Evolutionary conservation across 2,329 filamentous ascomycete genomes (phyloP), one percentile per base, ranked within the genome.

Genomic region (Scleromitrula shiraiana): DNA sequence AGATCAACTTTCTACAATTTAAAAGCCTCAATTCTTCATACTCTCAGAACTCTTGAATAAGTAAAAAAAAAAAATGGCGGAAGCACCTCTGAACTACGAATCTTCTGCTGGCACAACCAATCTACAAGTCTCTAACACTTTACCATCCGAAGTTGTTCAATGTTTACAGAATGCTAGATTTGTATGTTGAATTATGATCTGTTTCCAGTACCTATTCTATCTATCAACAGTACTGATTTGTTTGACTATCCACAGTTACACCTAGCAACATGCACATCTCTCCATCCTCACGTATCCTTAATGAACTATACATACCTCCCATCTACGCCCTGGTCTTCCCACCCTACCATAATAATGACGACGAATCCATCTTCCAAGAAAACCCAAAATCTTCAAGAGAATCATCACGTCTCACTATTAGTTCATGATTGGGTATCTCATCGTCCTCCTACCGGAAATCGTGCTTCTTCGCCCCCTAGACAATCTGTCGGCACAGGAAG

Each of bases 241-340:
- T 27, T 10, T 14, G 10, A 15, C 9, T 4, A 10, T 3, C 8
- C 4, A 17, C 46, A 95, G 89, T 88, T 98, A 57, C 93, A 98
- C 68, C 84, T 98, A 45, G 90, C 93, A 59, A 98, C 93, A 49
- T 94, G 86, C 67, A 81, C 81, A 59, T 76, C 85, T 57, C 85
- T 93, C 62, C 74, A 82, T 54, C 93, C 93, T 8, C 88, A 97
- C 66, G 88, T 97, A 56, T 94, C 89, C 30, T 80, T 98, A 56
- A 98, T 98, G 93, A 96, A 95, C 73, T 97, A 97, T 73, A 97
- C 93, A 63, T 97, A 96, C 70, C 84, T 98, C 19, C 85, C 89
- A 32, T 81, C 76, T 5, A 87, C 85, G 14, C 82, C 81, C 32
- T 84, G 81, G 67, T 76, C 78, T 32, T 63, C 75, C 43, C 68